Conservation (phyloP, 129 eudicot genomes). For the sunflower (Helianthus annuus) region DNA sequence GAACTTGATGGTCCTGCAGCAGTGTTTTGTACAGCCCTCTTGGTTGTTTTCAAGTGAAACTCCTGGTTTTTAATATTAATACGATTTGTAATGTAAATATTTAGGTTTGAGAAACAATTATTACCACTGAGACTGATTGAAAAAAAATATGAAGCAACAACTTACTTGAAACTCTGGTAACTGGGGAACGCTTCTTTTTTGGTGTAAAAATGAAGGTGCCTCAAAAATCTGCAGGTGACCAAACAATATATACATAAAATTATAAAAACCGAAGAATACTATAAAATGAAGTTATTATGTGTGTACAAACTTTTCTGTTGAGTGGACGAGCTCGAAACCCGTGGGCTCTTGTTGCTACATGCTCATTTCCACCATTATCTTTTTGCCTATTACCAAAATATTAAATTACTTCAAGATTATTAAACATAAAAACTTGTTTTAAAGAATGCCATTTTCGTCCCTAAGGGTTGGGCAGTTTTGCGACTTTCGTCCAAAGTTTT, state of each 20-base stretch:
- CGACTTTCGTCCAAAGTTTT: too few relatives aligned
- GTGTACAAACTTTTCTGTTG: slow-evolving; percentile 73
- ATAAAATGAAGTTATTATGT: not conserved
- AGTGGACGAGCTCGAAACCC: slow-evolving; percentile 84
- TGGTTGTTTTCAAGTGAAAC: slow-evolving; percentile 71
- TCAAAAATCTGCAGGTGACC: slow-evolving; percentile 67
- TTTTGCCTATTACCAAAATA: slow-evolving; percentile 52
- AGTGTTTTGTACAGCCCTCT: slow-evolving; percentile 72
- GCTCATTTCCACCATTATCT: slow-evolving; percentile 41
- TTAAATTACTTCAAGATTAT: slow-evolving; percentile 5
- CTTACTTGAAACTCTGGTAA: slow-evolving; percentile 69
- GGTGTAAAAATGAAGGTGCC: slow-evolving; percentile 57
- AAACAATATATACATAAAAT: not conserved
- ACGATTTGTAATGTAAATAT: not conserved
- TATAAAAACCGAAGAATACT: not conserved
- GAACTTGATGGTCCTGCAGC: slow-evolving; percentile 51
- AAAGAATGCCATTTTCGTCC: too few relatives aligned
- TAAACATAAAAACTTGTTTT: not conserved
- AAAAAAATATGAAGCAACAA: not conserved
- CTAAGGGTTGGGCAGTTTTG: too few relatives aligned
- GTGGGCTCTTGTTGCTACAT: slow-evolving; percentile 41
- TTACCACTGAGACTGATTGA: not conserved
- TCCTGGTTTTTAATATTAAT: slow-evolving; percentile 59
- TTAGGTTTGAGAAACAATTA: slow-evolving; percentile 2
- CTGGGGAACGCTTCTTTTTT: slow-evolving; percentile 68